phyloP scores from a whole-genome alignment of 768 basidiomycete genomes.

The Paxillus rubicundulus region DNA sequence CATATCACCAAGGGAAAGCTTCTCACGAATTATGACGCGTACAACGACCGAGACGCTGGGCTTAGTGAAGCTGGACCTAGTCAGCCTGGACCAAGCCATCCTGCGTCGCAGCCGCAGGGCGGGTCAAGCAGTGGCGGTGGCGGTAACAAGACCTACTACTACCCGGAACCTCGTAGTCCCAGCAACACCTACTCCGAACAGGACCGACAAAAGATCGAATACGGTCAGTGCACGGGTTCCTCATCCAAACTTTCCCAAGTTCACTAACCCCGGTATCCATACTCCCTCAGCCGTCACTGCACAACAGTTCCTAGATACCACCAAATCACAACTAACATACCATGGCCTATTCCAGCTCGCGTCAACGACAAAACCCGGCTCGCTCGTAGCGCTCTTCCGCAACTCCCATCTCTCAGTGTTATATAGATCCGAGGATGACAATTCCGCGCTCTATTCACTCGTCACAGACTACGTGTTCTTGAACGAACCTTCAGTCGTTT shows the following conservation, averaged over 20 bases:
- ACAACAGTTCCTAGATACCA: constrained; percentile 64
- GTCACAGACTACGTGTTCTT: constrained; percentile 84
- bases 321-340: constrained; percentile 84
- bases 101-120: constrained; percentile 3
- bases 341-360: constrained; percentile 83
- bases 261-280: not conserved
- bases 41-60: constrained; percentile 14
- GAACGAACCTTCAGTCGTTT: constrained; percentile 75
- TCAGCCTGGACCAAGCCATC: not conserved
- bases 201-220: constrained; percentile 61
- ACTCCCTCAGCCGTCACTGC: constrained; percentile 56
- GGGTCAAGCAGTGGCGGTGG: constrained; percentile 4
- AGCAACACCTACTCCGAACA: constrained; percentile 43
- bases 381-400: constrained; percentile 86
- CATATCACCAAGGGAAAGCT: constrained; percentile 64
- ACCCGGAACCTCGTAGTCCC: constrained; percentile 4
- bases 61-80: constrained; percentile 25
- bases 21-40: constrained; percentile 41
- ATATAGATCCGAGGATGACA: constrained; percentile 52
- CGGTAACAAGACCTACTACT: constrained; percentile 1
- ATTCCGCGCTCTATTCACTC: constrained; percentile 67
- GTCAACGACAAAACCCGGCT: constrained; percentile 40
- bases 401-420: constrained; percentile 88
- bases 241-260: not conserved
- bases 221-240: constrained; percentile 52